These are phyloP conservation scores for Cyanidioschyzon merolae DNA, from an alignment of 23 red algal genomes.

Conservation along the genomic window DNA sequence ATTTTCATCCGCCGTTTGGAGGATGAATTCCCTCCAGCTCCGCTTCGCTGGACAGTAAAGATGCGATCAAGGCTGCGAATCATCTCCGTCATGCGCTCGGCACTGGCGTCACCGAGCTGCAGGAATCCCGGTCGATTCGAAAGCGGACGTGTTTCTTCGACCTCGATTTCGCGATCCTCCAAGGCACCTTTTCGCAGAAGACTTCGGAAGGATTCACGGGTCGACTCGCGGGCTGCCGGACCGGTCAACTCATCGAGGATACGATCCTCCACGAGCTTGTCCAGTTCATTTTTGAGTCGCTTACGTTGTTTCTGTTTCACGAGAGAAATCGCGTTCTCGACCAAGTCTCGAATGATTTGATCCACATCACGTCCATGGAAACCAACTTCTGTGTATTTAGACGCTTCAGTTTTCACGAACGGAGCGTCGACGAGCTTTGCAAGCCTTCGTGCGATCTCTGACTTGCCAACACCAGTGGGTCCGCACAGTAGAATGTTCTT, in stretches of 20 bases:
- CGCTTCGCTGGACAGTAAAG: conserved; percentile 51
- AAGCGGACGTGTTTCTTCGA: conserved; percentile 35
- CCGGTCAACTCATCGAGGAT: conserved; percentile 73
- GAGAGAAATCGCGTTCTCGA: conserved; percentile 57
- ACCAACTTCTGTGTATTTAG: conserved; percentile 84
- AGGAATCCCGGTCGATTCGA: conserved; percentile 3
- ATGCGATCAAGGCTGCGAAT: conserved; percentile 45
- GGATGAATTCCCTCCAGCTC: not conserved
- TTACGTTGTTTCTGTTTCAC: conserved; percentile 47
- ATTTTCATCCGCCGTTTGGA: conserved; percentile 66
- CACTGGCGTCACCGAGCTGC: conserved; percentile 39
- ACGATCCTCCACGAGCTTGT: conserved; percentile 55
- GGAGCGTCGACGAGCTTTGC: conserved; percentile 88
- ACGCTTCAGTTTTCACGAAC: conserved; percentile 83
- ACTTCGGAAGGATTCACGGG: conserved; percentile 39
- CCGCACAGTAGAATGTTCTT: conserved; percentile 76
- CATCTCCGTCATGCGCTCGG: conserved; percentile 55
- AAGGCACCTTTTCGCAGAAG: conserved; percentile 62
- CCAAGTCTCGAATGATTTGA: conserved; percentile 68
- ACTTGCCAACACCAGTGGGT: conserved; percentile 74
- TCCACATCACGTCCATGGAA: conserved; percentile 86
- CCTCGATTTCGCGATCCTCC: conserved; percentile 73
- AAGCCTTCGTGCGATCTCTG: conserved; percentile 69
- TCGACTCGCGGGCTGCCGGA: conserved; percentile 31
- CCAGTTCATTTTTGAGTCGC: conserved; percentile 33